Evolutionary conservation across 1,139 yeast species (phyloP), one percentile per base, ranked within the genome.

Genomic region (Sugiyamaella xylanicola): DNA sequence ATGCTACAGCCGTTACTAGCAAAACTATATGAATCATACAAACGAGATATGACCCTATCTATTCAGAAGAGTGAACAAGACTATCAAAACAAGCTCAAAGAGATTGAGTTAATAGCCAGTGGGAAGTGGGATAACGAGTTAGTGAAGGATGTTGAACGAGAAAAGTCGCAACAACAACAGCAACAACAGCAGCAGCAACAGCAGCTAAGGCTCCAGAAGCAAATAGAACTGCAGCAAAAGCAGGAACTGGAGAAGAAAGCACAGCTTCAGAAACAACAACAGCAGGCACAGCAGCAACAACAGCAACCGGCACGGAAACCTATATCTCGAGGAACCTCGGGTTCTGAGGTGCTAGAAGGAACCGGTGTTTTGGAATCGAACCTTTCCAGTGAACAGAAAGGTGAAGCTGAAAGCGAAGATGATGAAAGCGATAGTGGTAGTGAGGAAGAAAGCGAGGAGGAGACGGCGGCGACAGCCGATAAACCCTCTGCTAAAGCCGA

Each of bases 81-180:
- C 13, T 73, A 66, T 56, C 59, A 60, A 15, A 64, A 59, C 21
- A 64, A 66, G 46, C 57, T 68, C 19, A 59, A 63, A 2, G 76
- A 74, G 53, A 71, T 74, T 19, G 68, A 66, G 25, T 64, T 63
- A 43, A 71, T 74, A 25, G 74, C 70, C 43, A 63, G 63, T 20
- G 77, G 77, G 1, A 68, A 69, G 51, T 59, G 73, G 67, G 76
- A 73, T 56, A 56, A 58, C 1, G 67, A 67, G 50, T 55, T 70
- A 32, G 52, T 65, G 20, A 61, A 62, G 25, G 70, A 66, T 36
- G 52, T 41, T 4, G 62, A 53, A 17, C 39, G 49, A 16, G 62
- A 61, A 19, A 58, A 61, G 53, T 56, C 60, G 3, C 62, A 61
- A 51, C 51, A 51, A 9, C 55, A 52, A 25, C 62, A 57, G 50